Base-by-base conservation (phyloP, 768 basidiomycete species). In the Chiua virens region DNA sequence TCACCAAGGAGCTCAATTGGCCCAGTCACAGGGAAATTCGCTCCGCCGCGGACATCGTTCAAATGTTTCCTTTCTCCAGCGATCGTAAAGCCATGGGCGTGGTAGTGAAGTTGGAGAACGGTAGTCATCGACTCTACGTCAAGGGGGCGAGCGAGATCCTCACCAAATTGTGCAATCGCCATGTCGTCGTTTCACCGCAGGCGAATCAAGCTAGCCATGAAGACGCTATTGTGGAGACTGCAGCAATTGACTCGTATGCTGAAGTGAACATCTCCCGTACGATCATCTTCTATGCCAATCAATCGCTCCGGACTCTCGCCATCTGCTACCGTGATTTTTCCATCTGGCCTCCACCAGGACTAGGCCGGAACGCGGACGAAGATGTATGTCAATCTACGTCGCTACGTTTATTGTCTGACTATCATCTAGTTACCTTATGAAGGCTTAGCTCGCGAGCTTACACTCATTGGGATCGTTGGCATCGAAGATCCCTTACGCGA, bases 231-330 rank as follows among this genome's bases (percentile, higher is more conserved):
- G 68, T 95, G 39, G 78, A 85, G 64, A 83, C 81, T 3, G 71
- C 65, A 51, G 68, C 68, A 1, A 92, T 97, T 50, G 84, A 83
- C 59, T 74, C 80, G 10, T 72, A 85, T 17, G 83, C 86, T 14
- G 75, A 77, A 52, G 86, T 88, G 62, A 98, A 98, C 65, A 92
- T 98, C 66, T 80, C 79, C 23, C 81, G 91, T 41, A 98, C 96
- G 14, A 98, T 95, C 70, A 95, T 96, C 58, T 96, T 97, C 71
- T 98, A 99, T 68, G 95, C 95, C 61, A 95, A 95, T 69, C 96
- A 98, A 73, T 89, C 85, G 13, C 83, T 98, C 10, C 84, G 96
- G 44, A 98, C 97, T 2, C 91, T 99, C 58, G 93, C 95, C 1
- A 71, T 98, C 40, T 97, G 95, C 68, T 98, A 98, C 65, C 80